Conservation (phyloP, 2,329 filamentous ascomycete genomes). For the Botryotinia calthae region DNA sequence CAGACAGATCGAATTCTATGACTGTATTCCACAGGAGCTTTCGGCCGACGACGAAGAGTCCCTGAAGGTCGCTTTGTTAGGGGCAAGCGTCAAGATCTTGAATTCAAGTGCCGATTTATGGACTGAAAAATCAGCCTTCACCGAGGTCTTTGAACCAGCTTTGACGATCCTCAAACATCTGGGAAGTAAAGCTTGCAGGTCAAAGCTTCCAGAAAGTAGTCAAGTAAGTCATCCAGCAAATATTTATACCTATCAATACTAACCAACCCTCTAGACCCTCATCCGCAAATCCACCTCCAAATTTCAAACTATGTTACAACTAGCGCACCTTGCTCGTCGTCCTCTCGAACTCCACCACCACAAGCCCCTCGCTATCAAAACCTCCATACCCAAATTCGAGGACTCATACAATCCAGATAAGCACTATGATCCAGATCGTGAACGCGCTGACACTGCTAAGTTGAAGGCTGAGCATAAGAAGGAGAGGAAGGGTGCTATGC, state of each 20-base stretch:
- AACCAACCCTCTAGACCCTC: constrained; percentile 25
- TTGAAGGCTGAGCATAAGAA: constrained; percentile 58
- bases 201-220: constrained; percentile 47
- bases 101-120: constrained; percentile 69
- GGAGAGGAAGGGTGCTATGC: constrained; percentile 89
- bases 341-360: constrained; percentile 89
- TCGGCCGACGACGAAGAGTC: constrained; percentile 31
- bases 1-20: constrained; percentile 57
- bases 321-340: constrained; percentile 65
- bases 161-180: constrained; percentile 60
- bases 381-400: constrained; percentile 90
- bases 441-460: constrained; percentile 80
- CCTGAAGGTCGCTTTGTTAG: constrained; percentile 58
- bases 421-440: constrained; percentile 94
- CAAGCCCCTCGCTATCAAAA: constrained; percentile 81
- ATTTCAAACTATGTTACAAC: constrained; percentile 54
- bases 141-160: constrained; percentile 72
- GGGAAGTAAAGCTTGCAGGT: constrained; percentile 49
- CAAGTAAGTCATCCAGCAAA: constrained; percentile 28
- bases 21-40: constrained; percentile 46
- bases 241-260: neutral
- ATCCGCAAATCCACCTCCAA: constrained; percentile 39
- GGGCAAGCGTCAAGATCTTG: constrained; percentile 63
- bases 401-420: constrained; percentile 90
- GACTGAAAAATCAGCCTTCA: constrained; percentile 69